Conservation (phyloP, 345 rosid genomes). For the Acer campestre region DNA sequence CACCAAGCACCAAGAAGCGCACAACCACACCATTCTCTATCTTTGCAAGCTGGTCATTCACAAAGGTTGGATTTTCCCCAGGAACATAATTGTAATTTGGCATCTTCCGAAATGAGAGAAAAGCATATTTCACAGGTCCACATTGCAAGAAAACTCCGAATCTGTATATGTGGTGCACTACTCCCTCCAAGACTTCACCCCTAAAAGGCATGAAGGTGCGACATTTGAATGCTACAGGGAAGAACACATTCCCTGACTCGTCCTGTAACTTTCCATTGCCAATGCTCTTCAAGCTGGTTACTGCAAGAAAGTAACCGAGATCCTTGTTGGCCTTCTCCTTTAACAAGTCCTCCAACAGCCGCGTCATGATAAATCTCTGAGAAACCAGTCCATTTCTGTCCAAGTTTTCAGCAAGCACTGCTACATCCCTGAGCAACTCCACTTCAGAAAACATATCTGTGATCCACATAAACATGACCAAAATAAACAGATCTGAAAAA, state of each 20-base stretch:
- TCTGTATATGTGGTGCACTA: conserved; percentile 6
- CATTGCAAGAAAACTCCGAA: conserved; percentile 27
- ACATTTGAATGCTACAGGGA: conserved; percentile 24
- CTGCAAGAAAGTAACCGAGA: conserved; percentile 38
- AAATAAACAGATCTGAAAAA: neutral
- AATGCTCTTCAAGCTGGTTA: conserved; percentile 36
- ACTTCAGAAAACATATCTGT: conserved; percentile 33
- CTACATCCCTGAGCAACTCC: conserved; percentile 28
- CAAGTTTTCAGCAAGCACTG: conserved; percentile 16
- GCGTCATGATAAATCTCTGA: conserved; percentile 15
- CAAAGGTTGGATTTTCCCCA: conserved; percentile 26
- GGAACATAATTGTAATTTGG: conserved; percentile 27
- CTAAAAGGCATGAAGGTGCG: conserved; percentile 29
- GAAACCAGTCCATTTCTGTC: conserved; percentile 17
- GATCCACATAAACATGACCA: neutral
- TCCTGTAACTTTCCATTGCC: conserved; percentile 4
- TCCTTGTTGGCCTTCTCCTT: conserved; percentile 30
- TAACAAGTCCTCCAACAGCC: conserved; percentile 24
- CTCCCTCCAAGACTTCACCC: conserved; percentile 40
- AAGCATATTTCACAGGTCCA: conserved; percentile 35
- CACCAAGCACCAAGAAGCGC: conserved; percentile 34
- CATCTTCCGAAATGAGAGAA: conserved; percentile 35
- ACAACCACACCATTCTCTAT: conserved; percentile 29
- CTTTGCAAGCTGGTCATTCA: conserved; percentile 27
- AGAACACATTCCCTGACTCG: conserved; percentile 9